Base-by-base conservation (phyloP, 1,139 yeast species). In the Suhomyces atakaporum region DNA sequence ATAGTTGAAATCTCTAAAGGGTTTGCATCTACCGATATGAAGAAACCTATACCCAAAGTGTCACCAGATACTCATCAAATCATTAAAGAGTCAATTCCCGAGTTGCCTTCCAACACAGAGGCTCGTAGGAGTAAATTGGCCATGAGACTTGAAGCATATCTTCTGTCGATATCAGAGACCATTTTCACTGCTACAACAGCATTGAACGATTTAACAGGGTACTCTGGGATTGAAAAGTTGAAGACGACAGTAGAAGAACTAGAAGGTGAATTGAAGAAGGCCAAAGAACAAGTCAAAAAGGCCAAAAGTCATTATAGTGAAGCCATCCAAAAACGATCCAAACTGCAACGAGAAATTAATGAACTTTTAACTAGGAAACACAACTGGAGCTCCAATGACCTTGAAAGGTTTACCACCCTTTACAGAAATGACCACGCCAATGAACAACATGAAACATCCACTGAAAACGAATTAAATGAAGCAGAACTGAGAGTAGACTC, bases 131-230 rank as follows among this genome's bases (percentile, higher is more conserved):
- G 44, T 28, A 37, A 49, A 18, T 13, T 50, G 9, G 44, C 65
- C 18, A 62, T 58, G 34, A 69, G 69, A 51, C 46, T 84, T 26
- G 79, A 72, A 24, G 53, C 60, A 13, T 77, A 78, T 50, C 66
- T 84, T 43, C 86, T 81, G 45, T 77, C 83, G 7, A 56, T 85
- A 22, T 89, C 81, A 48, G 79, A 76, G 16, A 74, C 88, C 1
- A 66, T 84, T 2, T 75, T 82, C 43, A 75, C 81, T 0, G 90
- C 92, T 0, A 82, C 94, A 0, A 70, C 79, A 40, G 77, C 90
- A 1, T 65, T 92, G 29, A 94, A 94, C 54, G 96, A 90, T 52
- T 82, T 89, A 8, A 92, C 98, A 0, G 99, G 98, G 0, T 94
- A 94, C 58, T 75, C 92, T 0, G 73, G 84, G 9, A 87, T 94